Conservation (phyloP, 2,329 filamentous ascomycete genomes). For the Gremmenia infestans region DNA sequence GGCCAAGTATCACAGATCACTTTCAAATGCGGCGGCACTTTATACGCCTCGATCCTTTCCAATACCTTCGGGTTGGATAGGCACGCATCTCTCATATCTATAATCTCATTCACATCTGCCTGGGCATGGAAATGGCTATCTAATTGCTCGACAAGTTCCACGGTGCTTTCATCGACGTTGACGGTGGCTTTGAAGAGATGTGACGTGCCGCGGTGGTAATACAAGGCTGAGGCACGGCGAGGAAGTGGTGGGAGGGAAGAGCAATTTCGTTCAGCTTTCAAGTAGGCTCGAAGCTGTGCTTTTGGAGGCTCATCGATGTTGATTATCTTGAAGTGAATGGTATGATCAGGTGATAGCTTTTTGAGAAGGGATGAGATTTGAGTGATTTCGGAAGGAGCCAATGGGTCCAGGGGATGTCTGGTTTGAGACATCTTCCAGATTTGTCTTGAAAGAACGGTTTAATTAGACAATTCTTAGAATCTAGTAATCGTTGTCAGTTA, state of each 20-base stretch:
- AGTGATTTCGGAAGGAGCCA: constrained; percentile 18
- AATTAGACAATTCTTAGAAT: background rate
- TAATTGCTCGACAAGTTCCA: constrained; percentile 17
- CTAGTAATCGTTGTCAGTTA: background rate
- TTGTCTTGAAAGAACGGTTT: background rate
- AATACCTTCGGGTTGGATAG: constrained; percentile 18
- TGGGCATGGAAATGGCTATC: constrained; percentile 20
- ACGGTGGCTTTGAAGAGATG: constrained; percentile 20
- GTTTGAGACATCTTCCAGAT: background rate
- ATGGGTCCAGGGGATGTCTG: constrained; percentile 22
- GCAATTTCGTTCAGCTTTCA: constrained; percentile 20
- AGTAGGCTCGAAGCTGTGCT: constrained; percentile 12
- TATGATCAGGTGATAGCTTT: constrained; percentile 9
- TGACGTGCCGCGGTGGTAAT: constrained; percentile 21
- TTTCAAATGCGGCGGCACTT: constrained; percentile 16
- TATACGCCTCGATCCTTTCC: constrained; percentile 16
- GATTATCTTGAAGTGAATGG: constrained; percentile 24
- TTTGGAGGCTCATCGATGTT: constrained; percentile 23
- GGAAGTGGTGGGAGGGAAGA: background rate
- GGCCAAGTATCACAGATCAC: constrained; percentile 26
- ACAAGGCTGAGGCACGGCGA: constrained; percentile 16
- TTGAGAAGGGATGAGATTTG: constrained; percentile 19
- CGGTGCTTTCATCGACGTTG: constrained; percentile 11
- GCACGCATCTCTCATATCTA: constrained; percentile 22
- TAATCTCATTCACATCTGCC: constrained; percentile 22